Evolutionary conservation across 495 filamentous ascomycete species (phyloP).

Genomic region (Lasiosphaeriaceae sp.): DNA sequence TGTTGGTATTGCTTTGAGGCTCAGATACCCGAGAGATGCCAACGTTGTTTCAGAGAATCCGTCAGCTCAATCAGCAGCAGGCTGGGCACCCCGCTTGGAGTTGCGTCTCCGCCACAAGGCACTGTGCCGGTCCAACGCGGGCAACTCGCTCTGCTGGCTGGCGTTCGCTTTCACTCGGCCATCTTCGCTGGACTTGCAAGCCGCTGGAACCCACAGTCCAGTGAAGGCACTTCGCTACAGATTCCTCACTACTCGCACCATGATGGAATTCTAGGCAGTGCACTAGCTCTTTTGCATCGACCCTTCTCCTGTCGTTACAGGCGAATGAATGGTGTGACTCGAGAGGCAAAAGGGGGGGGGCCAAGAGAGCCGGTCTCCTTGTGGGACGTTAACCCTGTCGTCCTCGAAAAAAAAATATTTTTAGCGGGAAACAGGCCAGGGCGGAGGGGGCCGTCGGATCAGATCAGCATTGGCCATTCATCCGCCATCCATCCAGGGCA

Average conservation of each 20-base stretch:
- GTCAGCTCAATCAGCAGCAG: background rate
- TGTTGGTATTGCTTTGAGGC: background rate
- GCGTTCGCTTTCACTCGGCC: no score
- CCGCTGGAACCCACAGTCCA: no score
- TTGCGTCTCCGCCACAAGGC: no score
- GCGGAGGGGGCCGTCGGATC: background rate
- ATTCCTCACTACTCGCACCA: no score
- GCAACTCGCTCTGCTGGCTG: no score
- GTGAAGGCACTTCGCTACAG: no score
- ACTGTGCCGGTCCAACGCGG: no score
- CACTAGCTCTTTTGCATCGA: no score
- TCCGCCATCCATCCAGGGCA: background rate
- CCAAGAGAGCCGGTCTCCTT: background rate
- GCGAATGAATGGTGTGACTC: background rate
- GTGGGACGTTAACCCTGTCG: background rate
- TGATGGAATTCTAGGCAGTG: no score
- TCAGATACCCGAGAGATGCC: background rate
- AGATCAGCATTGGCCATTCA: background rate
- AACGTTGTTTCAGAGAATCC: background rate
- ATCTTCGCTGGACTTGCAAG: no score
- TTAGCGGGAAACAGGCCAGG: constrained; percentile 7
- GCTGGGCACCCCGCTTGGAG: no score
- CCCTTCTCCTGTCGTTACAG: no score
- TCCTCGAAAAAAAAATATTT: constrained; percentile 13
- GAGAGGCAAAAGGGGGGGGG: background rate